Conservation (phyloP, 2,329 filamentous ascomycete genomes). For the Rhexocercosporidium sp. region DNA sequence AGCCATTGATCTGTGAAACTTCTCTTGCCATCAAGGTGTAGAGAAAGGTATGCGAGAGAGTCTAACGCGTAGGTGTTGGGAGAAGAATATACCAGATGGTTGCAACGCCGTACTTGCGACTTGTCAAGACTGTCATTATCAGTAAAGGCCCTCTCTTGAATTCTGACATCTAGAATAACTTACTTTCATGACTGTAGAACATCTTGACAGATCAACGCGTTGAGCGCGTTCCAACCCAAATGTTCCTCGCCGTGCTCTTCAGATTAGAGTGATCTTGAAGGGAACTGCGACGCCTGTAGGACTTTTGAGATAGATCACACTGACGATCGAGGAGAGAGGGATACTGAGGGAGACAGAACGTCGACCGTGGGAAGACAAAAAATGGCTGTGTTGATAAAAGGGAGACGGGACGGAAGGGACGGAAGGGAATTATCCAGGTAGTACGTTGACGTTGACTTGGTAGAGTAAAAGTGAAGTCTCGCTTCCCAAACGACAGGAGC, state of each 20-base stretch:
- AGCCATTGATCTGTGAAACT: neutral
- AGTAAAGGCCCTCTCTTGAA: slow-evolving; percentile 11
- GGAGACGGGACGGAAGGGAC: neutral
- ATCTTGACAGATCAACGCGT: slow-evolving; percentile 53
- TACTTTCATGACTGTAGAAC: slow-evolving; percentile 97
- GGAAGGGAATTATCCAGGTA: neutral
- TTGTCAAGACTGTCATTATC: slow-evolving; percentile 74
- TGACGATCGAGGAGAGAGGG: neutral
- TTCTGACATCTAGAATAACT: slow-evolving; percentile 41
- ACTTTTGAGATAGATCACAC: neutral
- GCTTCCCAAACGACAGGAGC: neutral
- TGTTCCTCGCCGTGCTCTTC: neutral
- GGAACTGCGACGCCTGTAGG: neutral
- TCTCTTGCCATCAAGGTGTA: neutral
- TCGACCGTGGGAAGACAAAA: neutral
- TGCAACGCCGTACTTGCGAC: slow-evolving; percentile 86
- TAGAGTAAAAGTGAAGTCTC: neutral
- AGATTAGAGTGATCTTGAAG: neutral
- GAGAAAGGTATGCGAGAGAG: neutral
- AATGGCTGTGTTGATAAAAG: neutral
- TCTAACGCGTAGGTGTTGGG: neutral
- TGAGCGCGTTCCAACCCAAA: neutral
- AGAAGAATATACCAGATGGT: slow-evolving; percentile 78
- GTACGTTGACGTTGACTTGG: neutral
- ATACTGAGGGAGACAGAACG: neutral